Conservation (phyloP, 108 stramenopile species). For the Tribonema minus region DNA sequence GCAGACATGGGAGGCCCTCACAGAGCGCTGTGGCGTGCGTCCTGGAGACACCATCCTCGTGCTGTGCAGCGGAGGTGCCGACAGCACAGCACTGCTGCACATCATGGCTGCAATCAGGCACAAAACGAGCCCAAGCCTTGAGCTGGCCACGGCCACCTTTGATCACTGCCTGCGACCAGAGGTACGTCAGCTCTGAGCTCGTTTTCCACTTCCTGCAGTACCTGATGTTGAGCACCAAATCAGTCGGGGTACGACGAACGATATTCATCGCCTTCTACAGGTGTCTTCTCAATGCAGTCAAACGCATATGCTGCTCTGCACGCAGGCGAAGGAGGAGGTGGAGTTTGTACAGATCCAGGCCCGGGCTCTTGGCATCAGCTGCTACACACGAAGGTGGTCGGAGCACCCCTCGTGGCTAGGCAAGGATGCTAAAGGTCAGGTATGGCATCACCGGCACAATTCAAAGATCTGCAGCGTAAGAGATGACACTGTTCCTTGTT, state of each 20-base stretch:
- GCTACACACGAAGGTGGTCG: background rate
- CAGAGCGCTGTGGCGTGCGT: slow-evolving; percentile 17
- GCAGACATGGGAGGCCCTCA: too few relatives aligned
- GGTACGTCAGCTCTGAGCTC: background rate
- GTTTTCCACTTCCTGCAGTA: background rate
- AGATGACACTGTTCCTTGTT: too few relatives aligned
- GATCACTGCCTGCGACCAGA: background rate
- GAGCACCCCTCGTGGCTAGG: background rate
- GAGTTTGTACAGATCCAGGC: background rate
- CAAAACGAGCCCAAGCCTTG: background rate
- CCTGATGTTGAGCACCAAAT: too few relatives aligned
- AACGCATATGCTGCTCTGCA: too few relatives aligned
- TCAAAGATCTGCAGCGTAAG: too few relatives aligned
- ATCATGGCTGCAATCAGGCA: background rate
- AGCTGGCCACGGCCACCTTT: background rate
- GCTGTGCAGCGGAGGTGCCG: background rate
- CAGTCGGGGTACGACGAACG: too few relatives aligned
- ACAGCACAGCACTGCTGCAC: background rate
- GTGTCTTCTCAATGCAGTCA: too few relatives aligned
- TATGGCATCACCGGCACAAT: too few relatives aligned
- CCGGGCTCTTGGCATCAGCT: background rate
- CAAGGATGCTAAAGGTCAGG: background rate
- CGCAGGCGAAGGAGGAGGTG: background rate
- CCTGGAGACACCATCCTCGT: slow-evolving; percentile 1
- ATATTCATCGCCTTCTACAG: too few relatives aligned